Base-by-base conservation (phyloP, 345 rosid species). In the Eucalyptus coolabah region DNA sequence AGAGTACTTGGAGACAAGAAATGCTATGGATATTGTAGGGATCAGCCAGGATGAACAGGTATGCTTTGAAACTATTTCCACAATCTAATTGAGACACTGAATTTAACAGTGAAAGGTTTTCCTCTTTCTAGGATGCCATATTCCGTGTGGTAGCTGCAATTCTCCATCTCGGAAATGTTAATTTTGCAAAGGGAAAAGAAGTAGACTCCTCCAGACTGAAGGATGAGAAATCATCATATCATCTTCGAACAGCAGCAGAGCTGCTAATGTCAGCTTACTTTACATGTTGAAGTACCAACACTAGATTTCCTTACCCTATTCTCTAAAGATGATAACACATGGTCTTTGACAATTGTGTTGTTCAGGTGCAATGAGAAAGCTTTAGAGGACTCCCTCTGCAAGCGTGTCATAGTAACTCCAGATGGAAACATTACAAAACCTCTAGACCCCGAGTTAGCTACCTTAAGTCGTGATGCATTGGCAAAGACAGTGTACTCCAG, bases 361-460 rank as follows among this genome's bases (percentile, higher is more conserved):
- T 88, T 37, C 88, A 98, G 99, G 92, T 98, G 99, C 91, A 94
- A 98, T 94, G 95, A 95, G 90, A 94, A 93, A 93, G 95, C 95
- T 92, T 92, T 98, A 93, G 99, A 98, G 94, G 98, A 95, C 94
- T 98, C 99, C 67, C 87, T 98, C 91, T 95, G 97, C 90, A 94
- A 97, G 94, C 99, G 99, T 93, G 99, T 97, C 45, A 98, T 98
- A 98, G 99, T 98, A 93, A 98, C 99, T 83, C 99, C 99, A 90
- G 99, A 98, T 92, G 99, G 97, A 95, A 91, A 97, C 92, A 98
- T 98, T 89, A 97, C 98, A 80, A 96, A 97, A 95, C 94, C 99
- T 88, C 98, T 98, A 82, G 99, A 98, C 92, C 98, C 99, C 86
- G 94, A 89, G 88, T 94, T 95, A 92, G 99, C 99, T 88, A 32